Conservation (phyloP, 148 eudicot genomes). For the Arbutus unedo region DNA sequence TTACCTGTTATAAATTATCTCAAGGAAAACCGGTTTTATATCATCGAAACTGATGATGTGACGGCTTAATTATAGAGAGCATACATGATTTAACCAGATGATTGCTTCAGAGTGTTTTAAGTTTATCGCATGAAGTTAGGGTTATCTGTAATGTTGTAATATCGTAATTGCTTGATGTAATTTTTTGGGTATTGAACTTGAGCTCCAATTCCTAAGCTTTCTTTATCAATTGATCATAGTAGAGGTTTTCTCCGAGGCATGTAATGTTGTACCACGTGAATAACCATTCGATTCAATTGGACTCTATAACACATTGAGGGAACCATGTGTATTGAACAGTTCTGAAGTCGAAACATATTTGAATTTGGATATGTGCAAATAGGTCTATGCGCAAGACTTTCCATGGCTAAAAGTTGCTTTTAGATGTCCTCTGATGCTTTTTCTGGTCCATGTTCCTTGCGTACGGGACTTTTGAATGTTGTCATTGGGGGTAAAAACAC, state of each 20-base stretch:
- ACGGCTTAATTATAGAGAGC: background rate
- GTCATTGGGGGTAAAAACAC: too few relatives aligned
- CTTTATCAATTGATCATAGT: background rate
- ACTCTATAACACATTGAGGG: background rate
- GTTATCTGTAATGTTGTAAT: background rate
- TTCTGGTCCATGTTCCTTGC: too few relatives aligned
- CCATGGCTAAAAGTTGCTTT: too few relatives aligned
- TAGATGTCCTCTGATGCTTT: too few relatives aligned
- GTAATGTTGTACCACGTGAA: background rate
- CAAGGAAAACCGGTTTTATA: background rate
- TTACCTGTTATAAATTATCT: background rate
- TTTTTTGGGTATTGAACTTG: background rate
- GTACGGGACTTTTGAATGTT: too few relatives aligned
- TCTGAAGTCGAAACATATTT: too few relatives aligned
- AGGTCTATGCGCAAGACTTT: too few relatives aligned
- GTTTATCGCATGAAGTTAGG: background rate
- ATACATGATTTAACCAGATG: background rate
- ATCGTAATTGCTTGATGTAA: background rate
- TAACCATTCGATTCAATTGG: background rate
- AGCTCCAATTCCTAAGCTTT: background rate
- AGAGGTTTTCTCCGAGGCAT: background rate
- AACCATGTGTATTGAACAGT: too few relatives aligned
- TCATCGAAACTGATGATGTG: background rate
- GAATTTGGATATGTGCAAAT: too few relatives aligned
- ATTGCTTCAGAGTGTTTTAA: background rate